phyloP scores from a whole-genome alignment of 106 monocot species.

The Dioscorea dumetorum region DNA sequence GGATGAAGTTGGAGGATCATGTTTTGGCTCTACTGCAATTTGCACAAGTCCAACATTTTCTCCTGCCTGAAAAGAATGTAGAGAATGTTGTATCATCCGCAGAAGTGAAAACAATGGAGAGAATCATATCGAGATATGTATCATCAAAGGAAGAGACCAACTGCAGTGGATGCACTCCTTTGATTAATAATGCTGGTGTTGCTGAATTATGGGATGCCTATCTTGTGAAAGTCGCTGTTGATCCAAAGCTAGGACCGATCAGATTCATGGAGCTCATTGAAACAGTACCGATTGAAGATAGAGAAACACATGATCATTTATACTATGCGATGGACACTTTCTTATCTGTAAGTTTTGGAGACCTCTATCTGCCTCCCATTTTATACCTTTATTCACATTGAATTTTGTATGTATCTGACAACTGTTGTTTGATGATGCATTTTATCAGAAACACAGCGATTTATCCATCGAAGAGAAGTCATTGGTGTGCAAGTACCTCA shows the following conservation, averaged over 20 bases:
- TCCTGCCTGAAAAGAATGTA: conserved; percentile 26
- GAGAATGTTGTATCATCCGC: conserved; percentile 15
- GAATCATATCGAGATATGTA: conserved; percentile 32
- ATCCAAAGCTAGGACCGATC: conserved; percentile 26
- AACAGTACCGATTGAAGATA: conserved; percentile 27
- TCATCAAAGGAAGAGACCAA: conserved; percentile 17
- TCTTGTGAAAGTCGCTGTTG: conserved; percentile 34
- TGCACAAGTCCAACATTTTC: conserved; percentile 51
- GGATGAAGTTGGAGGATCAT: conserved; percentile 30
- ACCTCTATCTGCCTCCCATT: neutral
- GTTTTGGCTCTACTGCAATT: conserved; percentile 46
- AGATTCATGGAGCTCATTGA: conserved; percentile 55
- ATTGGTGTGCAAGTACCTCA: conserved; percentile 43
- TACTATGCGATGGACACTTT: conserved; percentile 59
- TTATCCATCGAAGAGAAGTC: conserved; percentile 50
- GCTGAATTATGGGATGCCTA: conserved; percentile 70
- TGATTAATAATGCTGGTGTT: conserved; percentile 18
- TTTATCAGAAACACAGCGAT: conserved; percentile 41
- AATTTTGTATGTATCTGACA: neutral
- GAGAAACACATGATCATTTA: conserved; percentile 63
- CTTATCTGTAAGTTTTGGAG: conserved; percentile 30
- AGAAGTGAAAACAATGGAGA: conserved; percentile 50
- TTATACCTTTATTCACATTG: neutral
- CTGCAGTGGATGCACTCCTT: conserved; percentile 12
- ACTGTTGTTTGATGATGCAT: neutral